Conservation (phyloP, 1,284 basidiomycete species). For the Marasmius oreades region DNA sequence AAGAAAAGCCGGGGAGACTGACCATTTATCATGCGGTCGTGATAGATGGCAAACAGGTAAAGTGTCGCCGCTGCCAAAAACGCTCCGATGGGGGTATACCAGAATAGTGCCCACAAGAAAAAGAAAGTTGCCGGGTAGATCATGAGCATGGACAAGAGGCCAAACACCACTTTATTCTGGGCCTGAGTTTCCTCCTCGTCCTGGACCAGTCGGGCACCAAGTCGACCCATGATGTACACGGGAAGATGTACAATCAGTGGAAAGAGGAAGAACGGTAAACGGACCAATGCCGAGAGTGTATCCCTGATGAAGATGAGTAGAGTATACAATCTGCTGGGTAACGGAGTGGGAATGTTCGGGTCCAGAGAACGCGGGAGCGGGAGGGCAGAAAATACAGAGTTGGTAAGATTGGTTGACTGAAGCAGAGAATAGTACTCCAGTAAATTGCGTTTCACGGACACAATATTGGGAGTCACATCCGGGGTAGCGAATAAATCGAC, state of each 20-base stretch:
- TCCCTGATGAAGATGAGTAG: slow-evolving; percentile 77
- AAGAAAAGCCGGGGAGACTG: slow-evolving; percentile 27
- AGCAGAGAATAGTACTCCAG: slow-evolving; percentile 88
- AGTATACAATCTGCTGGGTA: slow-evolving; percentile 80
- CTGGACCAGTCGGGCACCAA: slow-evolving; percentile 73
- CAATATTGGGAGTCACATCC: slow-evolving; percentile 58
- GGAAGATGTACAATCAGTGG: slow-evolving; percentile 83
- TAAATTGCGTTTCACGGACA: slow-evolving; percentile 63
- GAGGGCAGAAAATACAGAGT: slow-evolving; percentile 76
- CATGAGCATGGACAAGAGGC: slow-evolving; percentile 69
- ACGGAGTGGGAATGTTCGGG: slow-evolving; percentile 64
- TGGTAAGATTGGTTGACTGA: slow-evolving; percentile 76
- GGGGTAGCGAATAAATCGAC: slow-evolving; percentile 80
- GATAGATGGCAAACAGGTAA: slow-evolving; percentile 78
- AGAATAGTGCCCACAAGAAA: slow-evolving; percentile 76
- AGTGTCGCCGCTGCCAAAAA: slow-evolving; percentile 50
- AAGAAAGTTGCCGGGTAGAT: slow-evolving; percentile 84
- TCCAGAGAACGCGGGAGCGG: slow-evolving; percentile 79
- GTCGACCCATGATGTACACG: slow-evolving; percentile 74
- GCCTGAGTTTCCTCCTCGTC: slow-evolving; percentile 92
- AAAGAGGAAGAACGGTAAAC: slow-evolving; percentile 84
- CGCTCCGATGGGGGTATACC: slow-evolving; percentile 59
- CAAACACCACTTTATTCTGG: slow-evolving; percentile 88
- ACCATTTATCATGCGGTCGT: slow-evolving; percentile 75
- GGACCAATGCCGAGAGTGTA: slow-evolving; percentile 63